Evolutionary conservation across 257 asterid species (phyloP).

Genomic region (Misopates orontium): DNA sequence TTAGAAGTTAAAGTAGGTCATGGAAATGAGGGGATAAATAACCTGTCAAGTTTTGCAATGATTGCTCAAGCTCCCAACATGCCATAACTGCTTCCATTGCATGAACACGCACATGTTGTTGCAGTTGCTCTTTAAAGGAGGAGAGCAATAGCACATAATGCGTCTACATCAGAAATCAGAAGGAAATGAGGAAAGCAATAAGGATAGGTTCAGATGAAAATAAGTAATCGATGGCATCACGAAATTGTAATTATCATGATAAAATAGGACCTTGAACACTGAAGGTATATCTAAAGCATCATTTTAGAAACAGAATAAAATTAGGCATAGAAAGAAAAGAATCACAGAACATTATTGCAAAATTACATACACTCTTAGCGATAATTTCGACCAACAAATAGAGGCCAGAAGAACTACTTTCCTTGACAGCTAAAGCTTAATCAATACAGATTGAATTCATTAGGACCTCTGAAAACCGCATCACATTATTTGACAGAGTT

Average conservation of each 20-base stretch:
- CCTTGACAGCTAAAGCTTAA: too few relatives aligned
- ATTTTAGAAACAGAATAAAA: neutral
- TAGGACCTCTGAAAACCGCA: neutral
- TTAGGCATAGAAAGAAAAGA: neutral
- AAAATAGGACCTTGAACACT: neutral
- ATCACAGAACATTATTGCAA: neutral
- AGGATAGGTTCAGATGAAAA: neutral
- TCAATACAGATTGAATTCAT: too few relatives aligned
- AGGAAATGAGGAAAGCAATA: neutral
- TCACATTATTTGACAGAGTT: neutral
- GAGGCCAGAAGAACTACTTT: too few relatives aligned
- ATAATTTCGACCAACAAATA: too few relatives aligned
- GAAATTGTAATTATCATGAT: neutral
- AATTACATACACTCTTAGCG: neutral
- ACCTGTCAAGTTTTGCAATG: constrained; percentile 97
- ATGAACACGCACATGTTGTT: constrained; percentile 96
- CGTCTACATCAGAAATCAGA: constrained; percentile 51
- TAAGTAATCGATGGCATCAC: neutral
- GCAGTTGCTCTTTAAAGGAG: constrained; percentile 96
- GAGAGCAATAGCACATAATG: constrained; percentile 92
- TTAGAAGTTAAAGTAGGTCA: neutral
- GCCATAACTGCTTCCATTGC: constrained; percentile 99
- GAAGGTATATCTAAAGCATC: too few relatives aligned
- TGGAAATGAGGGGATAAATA: constrained; percentile 25
- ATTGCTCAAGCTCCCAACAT: constrained; percentile 99